Evolutionary conservation across 2,329 filamentous ascomycete species (phyloP).

Genomic region (Fusarium nelsonii): DNA sequence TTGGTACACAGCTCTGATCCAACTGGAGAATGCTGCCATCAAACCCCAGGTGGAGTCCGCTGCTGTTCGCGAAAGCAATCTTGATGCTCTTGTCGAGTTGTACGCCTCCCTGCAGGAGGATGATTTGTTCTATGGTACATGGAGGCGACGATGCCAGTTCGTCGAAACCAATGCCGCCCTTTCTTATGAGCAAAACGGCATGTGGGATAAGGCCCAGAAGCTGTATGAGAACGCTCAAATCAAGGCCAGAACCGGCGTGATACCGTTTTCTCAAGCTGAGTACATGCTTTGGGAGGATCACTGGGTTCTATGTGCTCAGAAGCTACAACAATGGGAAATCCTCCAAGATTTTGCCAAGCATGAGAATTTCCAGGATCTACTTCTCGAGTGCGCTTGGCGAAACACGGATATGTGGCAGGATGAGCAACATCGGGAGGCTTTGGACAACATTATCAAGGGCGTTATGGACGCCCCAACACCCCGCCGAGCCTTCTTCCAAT

Average conservation of each 20-base stretch:
- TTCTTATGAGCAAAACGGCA: slow-evolving; percentile 98
- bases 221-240: slow-evolving; percentile 98
- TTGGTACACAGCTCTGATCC: slow-evolving; percentile 94
- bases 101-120: slow-evolving; percentile 94
- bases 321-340: slow-evolving; percentile 99
- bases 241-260: slow-evolving; percentile 94
- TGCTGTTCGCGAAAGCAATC: slow-evolving; percentile 89
- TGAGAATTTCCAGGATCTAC: slow-evolving; percentile 96
- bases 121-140: slow-evolving; percentile 97
- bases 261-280: slow-evolving; percentile 95
- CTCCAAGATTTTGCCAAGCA: slow-evolving; percentile 98
- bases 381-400: slow-evolving; percentile 95
- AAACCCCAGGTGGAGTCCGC: slow-evolving; percentile 86
- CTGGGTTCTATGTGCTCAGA: slow-evolving; percentile 97
- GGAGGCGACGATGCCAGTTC: slow-evolving; percentile 94
- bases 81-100: slow-evolving; percentile 94
- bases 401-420: slow-evolving; percentile 96
- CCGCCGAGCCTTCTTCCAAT: slow-evolving; percentile 94
- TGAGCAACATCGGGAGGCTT: slow-evolving; percentile 84
- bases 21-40: slow-evolving; percentile 90
- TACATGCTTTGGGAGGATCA: slow-evolving; percentile 99
- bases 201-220: slow-evolving; percentile 99
- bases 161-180: slow-evolving; percentile 97
- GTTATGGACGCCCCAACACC: slow-evolving; percentile 98
- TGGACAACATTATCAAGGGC: slow-evolving; percentile 94